Evolutionary conservation across 352 stramenopile genomes (phyloP).

Genomic region (Phytophthora crassamura): DNA sequence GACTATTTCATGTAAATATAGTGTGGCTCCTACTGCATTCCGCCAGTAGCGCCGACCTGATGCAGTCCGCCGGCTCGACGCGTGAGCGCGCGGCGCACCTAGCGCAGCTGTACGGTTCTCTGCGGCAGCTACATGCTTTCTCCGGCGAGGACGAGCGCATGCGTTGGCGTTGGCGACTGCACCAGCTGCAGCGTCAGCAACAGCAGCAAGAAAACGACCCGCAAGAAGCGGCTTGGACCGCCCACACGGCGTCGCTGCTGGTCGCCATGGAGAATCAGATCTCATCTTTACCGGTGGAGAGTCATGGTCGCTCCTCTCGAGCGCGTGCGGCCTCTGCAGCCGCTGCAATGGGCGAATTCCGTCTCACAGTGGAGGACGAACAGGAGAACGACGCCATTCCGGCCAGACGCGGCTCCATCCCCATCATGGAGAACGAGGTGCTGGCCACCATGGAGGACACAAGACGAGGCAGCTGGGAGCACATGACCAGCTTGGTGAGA

Average conservation of each 20-base stretch:
- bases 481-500: slow-evolving; percentile 38
- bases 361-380: slow-evolving; percentile 29
- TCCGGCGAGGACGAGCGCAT: slow-evolving; percentile 45
- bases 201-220: slow-evolving; percentile 20
- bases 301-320: slow-evolving; percentile 16
- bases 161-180: slow-evolving; percentile 44
- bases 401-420: slow-evolving; percentile 35
- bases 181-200: slow-evolving; percentile 46
- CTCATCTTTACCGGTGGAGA: slow-evolving; percentile 32
- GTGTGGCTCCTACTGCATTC: slow-evolving; percentile 25
- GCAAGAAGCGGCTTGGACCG: slow-evolving; percentile 27
- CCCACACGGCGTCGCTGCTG: slow-evolving; percentile 33
- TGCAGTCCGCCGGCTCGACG: slow-evolving; percentile 21
- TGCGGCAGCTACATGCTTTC: slow-evolving; percentile 31
- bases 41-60: slow-evolving; percentile 16
- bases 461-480: slow-evolving; percentile 35
- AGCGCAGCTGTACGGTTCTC: slow-evolving; percentile 29
- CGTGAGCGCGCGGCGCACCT: slow-evolving; percentile 33
- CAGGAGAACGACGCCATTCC: slow-evolving; percentile 7
- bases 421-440: slow-evolving; percentile 43
- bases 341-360: slow-evolving; percentile 26
- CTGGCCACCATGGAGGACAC: slow-evolving; percentile 31
- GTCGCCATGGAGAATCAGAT: slow-evolving; percentile 43
- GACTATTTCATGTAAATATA: too few species aligned
- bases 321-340: slow-evolving; percentile 20